Evolutionary conservation across 768 basidiomycete genomes (phyloP).

Genomic region (Lentinula sp.): DNA sequence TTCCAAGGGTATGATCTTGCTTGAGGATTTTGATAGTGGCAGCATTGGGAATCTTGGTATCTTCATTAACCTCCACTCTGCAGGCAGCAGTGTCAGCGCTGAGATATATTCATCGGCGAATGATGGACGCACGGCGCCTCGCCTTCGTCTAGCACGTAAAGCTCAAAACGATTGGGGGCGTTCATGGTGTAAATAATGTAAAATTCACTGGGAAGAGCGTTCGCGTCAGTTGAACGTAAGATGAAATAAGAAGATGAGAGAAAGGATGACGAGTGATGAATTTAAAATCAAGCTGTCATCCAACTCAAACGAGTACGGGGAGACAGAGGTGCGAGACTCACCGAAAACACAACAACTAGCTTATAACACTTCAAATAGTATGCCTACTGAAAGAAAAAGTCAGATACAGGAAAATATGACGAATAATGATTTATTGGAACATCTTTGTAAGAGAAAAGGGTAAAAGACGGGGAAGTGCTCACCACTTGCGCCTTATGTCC

Average conservation of each 20-base stretch:
- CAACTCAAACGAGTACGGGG: conserved; percentile 33
- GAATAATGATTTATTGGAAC: conserved; percentile 23
- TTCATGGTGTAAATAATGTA: conserved; percentile 52
- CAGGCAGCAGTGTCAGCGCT: conserved; percentile 6
- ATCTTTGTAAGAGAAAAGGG: conserved; percentile 14
- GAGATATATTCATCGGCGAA: not conserved
- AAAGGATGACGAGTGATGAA: not conserved
- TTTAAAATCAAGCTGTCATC: conserved; percentile 13
- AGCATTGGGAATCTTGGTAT: conserved; percentile 97
- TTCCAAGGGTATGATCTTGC: conserved; percentile 95
- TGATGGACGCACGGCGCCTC: conserved; percentile 78
- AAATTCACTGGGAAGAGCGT: conserved; percentile 5
- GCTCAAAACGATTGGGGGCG: conserved; percentile 88
- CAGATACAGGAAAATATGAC: not conserved
- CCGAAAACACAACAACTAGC: not conserved
- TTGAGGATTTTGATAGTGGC: conserved; percentile 92
- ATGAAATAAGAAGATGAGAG: not conserved
- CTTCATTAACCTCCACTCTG: conserved; percentile 88
- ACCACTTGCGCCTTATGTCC: conserved; percentile 4
- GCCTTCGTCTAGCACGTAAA: conserved; percentile 87
- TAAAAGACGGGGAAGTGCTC: not conserved
- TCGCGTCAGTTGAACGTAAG: not conserved
- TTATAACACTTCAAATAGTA: not conserved
- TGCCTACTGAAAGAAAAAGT: not conserved
- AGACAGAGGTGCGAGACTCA: not conserved